Evolutionary conservation across 75 land plant genomes (phyloP).

Genomic region (Cupressus sempervirens): DNA sequence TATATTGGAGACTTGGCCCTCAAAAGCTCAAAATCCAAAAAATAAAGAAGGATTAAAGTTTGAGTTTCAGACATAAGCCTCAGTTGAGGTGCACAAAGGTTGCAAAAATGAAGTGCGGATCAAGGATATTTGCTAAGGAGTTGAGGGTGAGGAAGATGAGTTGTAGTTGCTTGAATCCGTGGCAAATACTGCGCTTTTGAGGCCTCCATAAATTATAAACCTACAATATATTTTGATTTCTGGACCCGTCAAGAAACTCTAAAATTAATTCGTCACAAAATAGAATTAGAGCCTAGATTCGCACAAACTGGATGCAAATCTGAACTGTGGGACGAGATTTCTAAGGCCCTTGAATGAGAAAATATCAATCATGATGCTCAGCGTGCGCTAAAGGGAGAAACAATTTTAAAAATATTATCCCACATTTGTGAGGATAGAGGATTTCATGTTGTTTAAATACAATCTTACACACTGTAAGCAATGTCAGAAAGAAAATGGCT

Average conservation of each 20-base stretch:
- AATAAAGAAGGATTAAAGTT: neutral
- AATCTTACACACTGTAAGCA: too few relatives aligned
- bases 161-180: neutral
- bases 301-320: slow-evolving; percentile 35
- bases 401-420: too few relatives aligned
- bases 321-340: slow-evolving; percentile 53
- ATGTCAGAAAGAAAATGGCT: too few relatives aligned
- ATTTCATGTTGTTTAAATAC: too few relatives aligned
- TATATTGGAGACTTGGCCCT: neutral
- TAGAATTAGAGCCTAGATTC: slow-evolving; percentile 31
- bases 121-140: neutral
- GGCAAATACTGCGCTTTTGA: slow-evolving; percentile 1
- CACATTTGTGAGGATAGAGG: too few relatives aligned
- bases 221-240: neutral
- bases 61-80: neutral
- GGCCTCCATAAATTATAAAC: neutral
- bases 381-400: slow-evolving; percentile 35
- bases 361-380: slow-evolving; percentile 34
- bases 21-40: neutral
- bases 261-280: slow-evolving; percentile 26
- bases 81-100: neutral
- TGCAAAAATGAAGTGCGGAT: neutral
- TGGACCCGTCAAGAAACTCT: slow-evolving; percentile 38
- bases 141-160: neutral
- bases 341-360: slow-evolving; percentile 31